Evolutionary conservation across 176 grass and related monocot genomes (phyloP).

Genomic region (Ampelocalamus luodianensis): DNA sequence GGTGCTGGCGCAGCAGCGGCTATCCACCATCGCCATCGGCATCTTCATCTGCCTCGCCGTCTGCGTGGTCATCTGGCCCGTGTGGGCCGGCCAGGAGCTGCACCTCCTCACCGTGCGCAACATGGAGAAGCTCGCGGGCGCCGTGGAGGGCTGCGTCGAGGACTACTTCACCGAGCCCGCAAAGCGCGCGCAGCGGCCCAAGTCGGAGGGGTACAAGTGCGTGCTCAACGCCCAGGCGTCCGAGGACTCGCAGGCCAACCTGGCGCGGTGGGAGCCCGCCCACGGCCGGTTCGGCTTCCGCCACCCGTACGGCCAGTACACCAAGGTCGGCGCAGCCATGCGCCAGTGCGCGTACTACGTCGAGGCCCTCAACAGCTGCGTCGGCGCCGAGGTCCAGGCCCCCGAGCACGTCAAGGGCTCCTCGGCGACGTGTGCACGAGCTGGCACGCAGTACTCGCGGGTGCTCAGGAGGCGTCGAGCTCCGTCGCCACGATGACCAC

Average conservation of each 20-base stretch:
- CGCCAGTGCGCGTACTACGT: too few relatives aligned
- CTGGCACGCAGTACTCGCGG: too few relatives aligned
- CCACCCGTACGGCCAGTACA: constrained; percentile 84
- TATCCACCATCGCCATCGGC: constrained; percentile 75
- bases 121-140: constrained; percentile 80
- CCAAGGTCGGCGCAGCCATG: constrained; percentile 72
- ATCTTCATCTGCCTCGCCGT: constrained; percentile 70
- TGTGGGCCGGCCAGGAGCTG: constrained; percentile 87
- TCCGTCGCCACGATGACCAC: too few relatives aligned
- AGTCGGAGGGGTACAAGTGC: constrained; percentile 74
- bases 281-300: constrained; percentile 78
- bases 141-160: constrained; percentile 68
- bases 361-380: constrained; percentile 69
- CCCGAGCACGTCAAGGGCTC: too few relatives aligned
- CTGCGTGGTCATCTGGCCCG: constrained; percentile 61
- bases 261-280: constrained; percentile 86
- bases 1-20: constrained; percentile 59
- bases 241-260: constrained; percentile 89
- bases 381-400: too few relatives aligned
- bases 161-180: constrained; percentile 53
- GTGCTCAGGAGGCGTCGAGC: too few relatives aligned
- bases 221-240: constrained; percentile 89
- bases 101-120: constrained; percentile 68
- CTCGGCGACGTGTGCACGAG: too few relatives aligned
- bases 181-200: not conserved